phyloP scores from a whole-genome alignment of 176 grass and related monocot species.

The Elaeis guineensis region DNA sequence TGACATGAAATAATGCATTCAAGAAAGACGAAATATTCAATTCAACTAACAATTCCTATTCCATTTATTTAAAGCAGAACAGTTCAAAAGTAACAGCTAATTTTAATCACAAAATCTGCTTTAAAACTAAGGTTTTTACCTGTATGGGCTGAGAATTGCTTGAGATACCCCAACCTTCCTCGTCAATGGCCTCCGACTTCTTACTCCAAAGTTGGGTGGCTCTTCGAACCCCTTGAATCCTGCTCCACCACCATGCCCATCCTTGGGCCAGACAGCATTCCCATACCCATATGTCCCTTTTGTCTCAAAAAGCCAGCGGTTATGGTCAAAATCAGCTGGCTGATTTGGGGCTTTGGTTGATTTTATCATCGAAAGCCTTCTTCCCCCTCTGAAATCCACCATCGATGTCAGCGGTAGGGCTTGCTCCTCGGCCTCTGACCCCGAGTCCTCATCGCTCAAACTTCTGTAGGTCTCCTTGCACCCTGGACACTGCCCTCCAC shows the following conservation, averaged over 20 bases:
- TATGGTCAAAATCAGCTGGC: constrained; percentile 75
- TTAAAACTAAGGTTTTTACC: constrained; percentile 28
- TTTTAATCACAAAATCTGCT: too few relatives aligned
- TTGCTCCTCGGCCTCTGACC: constrained; percentile 26
- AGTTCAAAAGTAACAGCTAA: too few relatives aligned
- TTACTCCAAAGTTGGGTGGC: constrained; percentile 57
- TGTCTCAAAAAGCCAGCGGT: constrained; percentile 91
- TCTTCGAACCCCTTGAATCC: constrained; percentile 80
- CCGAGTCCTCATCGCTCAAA: constrained; percentile 28
- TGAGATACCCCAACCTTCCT: constrained; percentile 75
- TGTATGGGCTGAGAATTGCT: constrained; percentile 87
- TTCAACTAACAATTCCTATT: too few relatives aligned
- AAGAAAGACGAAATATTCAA: too few relatives aligned
- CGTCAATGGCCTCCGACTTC: constrained; percentile 56
- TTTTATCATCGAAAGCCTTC: constrained; percentile 51
- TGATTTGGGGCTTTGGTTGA: constrained; percentile 54
- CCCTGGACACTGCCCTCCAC: constrained; percentile 48
- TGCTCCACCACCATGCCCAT: constrained; percentile 9
- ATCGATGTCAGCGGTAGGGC: constrained; percentile 63
- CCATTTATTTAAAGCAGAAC: too few relatives aligned
- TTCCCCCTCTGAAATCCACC: constrained; percentile 13
- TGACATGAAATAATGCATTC: too few relatives aligned
- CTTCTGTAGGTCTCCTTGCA: constrained; percentile 68
- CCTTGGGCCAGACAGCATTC: constrained; percentile 89
- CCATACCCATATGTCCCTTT: constrained; percentile 97